These are phyloP conservation scores for Cyberlindnera mrakii DNA, from an alignment of 805 yeast species.

Conservation along the genomic window DNA sequence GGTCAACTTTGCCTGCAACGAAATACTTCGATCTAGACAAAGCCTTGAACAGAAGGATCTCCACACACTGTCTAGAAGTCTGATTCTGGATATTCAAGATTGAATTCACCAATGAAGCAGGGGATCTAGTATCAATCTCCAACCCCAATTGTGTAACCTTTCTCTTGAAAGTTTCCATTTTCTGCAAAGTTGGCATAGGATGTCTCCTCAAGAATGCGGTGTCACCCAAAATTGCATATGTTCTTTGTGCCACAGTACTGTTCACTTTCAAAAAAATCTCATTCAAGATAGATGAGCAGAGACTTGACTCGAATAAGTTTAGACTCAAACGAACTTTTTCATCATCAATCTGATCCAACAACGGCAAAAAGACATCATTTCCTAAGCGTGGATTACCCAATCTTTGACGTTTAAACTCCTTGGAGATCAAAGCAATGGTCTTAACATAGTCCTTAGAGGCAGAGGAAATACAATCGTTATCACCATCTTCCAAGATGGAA, in stretches of 20 bases:
- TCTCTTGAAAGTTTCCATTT: slow-evolving; percentile 71
- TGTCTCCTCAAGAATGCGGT: slow-evolving; percentile 83
- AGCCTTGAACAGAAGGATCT: slow-evolving; percentile 73
- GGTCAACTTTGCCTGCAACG: slow-evolving; percentile 81
- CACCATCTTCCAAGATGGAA: slow-evolving; percentile 33
- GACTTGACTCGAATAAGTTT: slow-evolving; percentile 61
- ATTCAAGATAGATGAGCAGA: slow-evolving; percentile 52
- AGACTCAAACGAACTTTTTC: slow-evolving; percentile 68
- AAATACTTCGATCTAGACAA: slow-evolving; percentile 83
- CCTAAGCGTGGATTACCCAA: slow-evolving; percentile 43
- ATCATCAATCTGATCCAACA: slow-evolving; percentile 80
- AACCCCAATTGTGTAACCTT: slow-evolving; percentile 63
- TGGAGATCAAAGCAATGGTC: slow-evolving; percentile 57
- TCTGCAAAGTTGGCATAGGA: slow-evolving; percentile 72
- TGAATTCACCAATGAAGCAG: slow-evolving; percentile 68
- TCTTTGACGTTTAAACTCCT: slow-evolving; percentile 66
- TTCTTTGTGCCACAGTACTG: slow-evolving; percentile 74
- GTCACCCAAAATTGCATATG: slow-evolving; percentile 73
- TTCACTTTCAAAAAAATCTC: slow-evolving; percentile 82
- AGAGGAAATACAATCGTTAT: slow-evolving; percentile 28
- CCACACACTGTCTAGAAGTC: slow-evolving; percentile 63
- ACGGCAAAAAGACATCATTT: slow-evolving; percentile 45
- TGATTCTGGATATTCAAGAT: slow-evolving; percentile 58
- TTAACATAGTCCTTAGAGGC: slow-evolving; percentile 62
- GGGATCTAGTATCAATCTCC: slow-evolving; percentile 64